Conservation (phyloP, 2,329 filamentous ascomycete species). For the Zymoseptoria pseudotritici region DNA sequence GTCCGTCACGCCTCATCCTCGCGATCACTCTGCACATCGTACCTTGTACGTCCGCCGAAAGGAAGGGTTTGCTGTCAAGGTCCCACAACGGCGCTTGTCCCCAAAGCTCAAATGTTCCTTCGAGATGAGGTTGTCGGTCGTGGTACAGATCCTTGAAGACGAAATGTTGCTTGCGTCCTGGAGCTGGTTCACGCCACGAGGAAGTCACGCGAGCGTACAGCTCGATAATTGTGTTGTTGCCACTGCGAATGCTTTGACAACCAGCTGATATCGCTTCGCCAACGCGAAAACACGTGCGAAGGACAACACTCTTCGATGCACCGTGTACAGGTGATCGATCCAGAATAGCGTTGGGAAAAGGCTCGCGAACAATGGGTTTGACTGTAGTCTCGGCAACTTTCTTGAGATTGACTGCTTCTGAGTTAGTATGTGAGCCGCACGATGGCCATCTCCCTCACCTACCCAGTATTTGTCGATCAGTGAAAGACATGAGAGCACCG, state of each 20-base stretch:
- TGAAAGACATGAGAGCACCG: constrained; percentile 21
- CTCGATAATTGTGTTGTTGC: constrained; percentile 49
- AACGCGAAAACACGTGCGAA: constrained; percentile 58
- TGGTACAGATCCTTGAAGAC: constrained; percentile 58
- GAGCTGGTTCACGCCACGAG: constrained; percentile 46
- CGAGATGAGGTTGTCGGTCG: constrained; percentile 48
- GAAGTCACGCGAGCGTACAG: constrained; percentile 55
- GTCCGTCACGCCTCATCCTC: constrained; percentile 39
- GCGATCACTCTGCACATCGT: constrained; percentile 44
- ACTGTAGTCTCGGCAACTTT: constrained; percentile 6
- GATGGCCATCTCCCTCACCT: background rate
- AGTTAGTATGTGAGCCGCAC: constrained; percentile 3
- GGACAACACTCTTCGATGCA: constrained; percentile 38
- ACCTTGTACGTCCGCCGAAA: constrained; percentile 23
- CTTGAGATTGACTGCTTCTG: constrained; percentile 5
- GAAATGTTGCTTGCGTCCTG: constrained; percentile 50
- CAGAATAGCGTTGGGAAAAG: constrained; percentile 44
- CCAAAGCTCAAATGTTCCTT: constrained; percentile 42
- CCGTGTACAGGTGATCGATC: constrained; percentile 51
- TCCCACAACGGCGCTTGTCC: constrained; percentile 40
- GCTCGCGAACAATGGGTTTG: constrained; percentile 43
- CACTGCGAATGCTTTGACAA: constrained; percentile 38
- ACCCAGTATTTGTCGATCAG: constrained; percentile 22
- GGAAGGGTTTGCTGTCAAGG: constrained; percentile 36
- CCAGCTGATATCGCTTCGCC: constrained; percentile 52